Base-by-base conservation (phyloP, 2,329 filamentous ascomycete species). In the Raffaelea deltoideospora region DNA sequence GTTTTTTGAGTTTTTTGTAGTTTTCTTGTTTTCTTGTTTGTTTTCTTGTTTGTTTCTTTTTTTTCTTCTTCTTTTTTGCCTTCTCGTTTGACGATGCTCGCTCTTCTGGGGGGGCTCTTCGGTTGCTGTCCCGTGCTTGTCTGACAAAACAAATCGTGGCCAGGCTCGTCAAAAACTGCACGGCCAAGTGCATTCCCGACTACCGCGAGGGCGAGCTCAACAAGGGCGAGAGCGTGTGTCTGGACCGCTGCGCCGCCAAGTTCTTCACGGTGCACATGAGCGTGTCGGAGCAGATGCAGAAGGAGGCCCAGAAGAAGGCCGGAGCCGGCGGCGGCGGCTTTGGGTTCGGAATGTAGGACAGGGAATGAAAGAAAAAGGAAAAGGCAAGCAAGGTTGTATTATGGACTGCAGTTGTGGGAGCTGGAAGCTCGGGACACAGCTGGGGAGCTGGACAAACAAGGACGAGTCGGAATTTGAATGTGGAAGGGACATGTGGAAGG, bases 261-360 rank as follows among this genome's bases (percentile, higher is more conserved):
- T 98, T 96, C 69, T 95, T 98, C 64, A 88, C 96, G 51, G 87
- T 94, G 53, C 93, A 94, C 60, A 77, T 94, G 68, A 96, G 95
- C 69, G 84, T 96, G 41, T 88, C 82, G 52, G 87, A 96, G 64
- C 84, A 92, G 64, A 86, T 96, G 76, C 86, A 95, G 64, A 76
- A 79, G 46, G 82, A 93, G 61, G 83, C 82, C 34, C 72, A 76
- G 52, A 69, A 72, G 44, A 72, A 72, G 52, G 72, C 76, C 41
- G 69, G 63, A 29, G 67, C 63, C 26, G 62, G 59, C n/a, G 67
- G 60, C 31, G 67, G 39, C 26, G 61, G 74, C 44, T 54, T 55
- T 37, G 43, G 43, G 8, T 46, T 43, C 15, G 42, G 13, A 26
- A 26, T 8, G 23, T 26, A 8, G 23, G 23, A 26, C 23, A 26